Evolutionary conservation across 805 yeast species (phyloP).

Genomic region (Brettanomyces anomalus): DNA sequence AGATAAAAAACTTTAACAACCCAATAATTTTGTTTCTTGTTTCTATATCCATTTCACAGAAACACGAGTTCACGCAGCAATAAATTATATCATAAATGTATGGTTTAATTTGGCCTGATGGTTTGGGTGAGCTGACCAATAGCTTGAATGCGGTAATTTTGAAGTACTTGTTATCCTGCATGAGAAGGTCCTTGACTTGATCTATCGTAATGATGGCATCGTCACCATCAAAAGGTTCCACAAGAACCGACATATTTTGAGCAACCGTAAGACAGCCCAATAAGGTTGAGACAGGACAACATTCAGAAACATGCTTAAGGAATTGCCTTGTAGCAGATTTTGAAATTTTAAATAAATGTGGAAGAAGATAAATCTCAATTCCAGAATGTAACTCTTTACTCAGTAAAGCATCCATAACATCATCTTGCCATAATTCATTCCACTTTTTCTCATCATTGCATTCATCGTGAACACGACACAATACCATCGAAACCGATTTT

Average conservation of each 20-base stretch:
- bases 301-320: constrained; percentile 14
- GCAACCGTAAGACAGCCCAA: constrained; percentile 56
- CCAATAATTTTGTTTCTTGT: constrained; percentile 59
- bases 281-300: constrained; percentile 29
- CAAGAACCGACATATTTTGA: constrained; percentile 44
- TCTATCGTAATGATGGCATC: constrained; percentile 21
- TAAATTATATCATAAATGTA: constrained; percentile 35
- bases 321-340: constrained; percentile 27
- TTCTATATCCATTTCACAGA: constrained; percentile 61
- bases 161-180: constrained; percentile 29
- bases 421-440: constrained; percentile 42
- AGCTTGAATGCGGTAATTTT: constrained; percentile 54
- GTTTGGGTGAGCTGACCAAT: constrained; percentile 51
- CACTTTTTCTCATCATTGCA: constrained; percentile 28
- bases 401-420: constrained; percentile 28
- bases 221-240: constrained; percentile 38
- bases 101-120: constrained; percentile 45
- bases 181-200: constrained; percentile 32
- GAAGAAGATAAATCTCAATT: constrained; percentile 51
- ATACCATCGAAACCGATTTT: constrained; percentile 39
- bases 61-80: constrained; percentile 37
- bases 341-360: constrained; percentile 49
- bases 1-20: constrained; percentile 49
- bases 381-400: constrained; percentile 31
- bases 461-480: constrained; percentile 25